Base-by-base conservation (phyloP, 176 grass and related monocot genomes). In the Thinopyrum elongatum region DNA sequence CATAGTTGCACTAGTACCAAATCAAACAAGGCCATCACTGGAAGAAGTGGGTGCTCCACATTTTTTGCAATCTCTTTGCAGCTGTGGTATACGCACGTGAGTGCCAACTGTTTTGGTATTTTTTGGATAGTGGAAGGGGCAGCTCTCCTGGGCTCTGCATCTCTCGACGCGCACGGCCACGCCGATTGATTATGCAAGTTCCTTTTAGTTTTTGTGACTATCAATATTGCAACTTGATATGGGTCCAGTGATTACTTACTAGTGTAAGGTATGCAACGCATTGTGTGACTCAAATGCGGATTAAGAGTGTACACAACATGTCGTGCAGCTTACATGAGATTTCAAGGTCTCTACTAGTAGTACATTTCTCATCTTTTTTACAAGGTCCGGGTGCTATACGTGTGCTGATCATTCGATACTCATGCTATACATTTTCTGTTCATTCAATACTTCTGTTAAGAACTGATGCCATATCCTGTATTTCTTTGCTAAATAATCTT, bases 401-500 rank as follows among this genome's bases (percentile, higher is more conserved):
- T 58, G 55, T 58, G 17, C 55, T 9, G 55, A 22, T 58, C 55
- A 58, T 58, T 58, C 0, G 62, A 7, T 65, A 6, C 62, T 28
- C 2, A 0, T 65, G 26, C 12, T 65, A 29, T 28, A 0, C 25
- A 64, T 65, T 58, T 22, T 22, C 21, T 58, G 7, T 0, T 28
- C 12, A 65, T 29, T 22, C 7, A 22, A 9, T 58, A 22, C 55
- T 58, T 58, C 6, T 58, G 55, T 9, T 22, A 58, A 58, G 55
- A 58, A 9, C 19, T 58, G 19, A 58, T 58, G 77, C 21, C 21
- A 38, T 76, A n/a, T 81, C 59, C 11, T 83, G 55, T 35, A 25
- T 6, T 82, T 42, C n/a, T 71, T 49, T 39, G 16, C 38, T 78
- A 78, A 78, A 21, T 78, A 82, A 38, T 70, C 17, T 70, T 82